phyloP scores from a whole-genome alignment of 2,329 filamentous ascomycete genomes.

The Ilyonectria sp. region DNA sequence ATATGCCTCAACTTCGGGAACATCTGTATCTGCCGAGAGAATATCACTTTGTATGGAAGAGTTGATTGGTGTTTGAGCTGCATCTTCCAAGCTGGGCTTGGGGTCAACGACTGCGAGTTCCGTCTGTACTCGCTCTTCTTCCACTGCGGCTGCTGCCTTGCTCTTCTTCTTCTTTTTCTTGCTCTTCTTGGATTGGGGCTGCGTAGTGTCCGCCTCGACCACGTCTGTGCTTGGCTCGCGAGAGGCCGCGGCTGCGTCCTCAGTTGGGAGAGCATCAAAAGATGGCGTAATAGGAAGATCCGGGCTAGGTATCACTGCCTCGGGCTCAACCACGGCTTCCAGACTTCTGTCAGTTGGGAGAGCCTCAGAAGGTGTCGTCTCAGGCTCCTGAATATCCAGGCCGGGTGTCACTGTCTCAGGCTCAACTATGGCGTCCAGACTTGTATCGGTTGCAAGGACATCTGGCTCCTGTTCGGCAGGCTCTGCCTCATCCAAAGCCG shows the following conservation, averaged over 20 bases:
- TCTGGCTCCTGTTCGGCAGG: not conserved
- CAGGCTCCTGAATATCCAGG: not conserved
- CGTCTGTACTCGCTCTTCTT: conserved; percentile 21
- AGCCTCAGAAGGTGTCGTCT: conserved; percentile 4
- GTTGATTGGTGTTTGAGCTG: not conserved
- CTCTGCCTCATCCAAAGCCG: conserved; percentile 13
- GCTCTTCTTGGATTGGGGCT: conserved; percentile 36
- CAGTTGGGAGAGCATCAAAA: not conserved
- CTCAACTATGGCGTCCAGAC: conserved; percentile 11
- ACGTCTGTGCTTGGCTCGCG: conserved; percentile 11
- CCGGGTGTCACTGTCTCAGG: conserved; percentile 26
- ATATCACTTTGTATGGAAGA: not conserved
- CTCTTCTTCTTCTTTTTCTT: conserved; percentile 49
- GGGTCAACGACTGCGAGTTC: conserved; percentile 14
- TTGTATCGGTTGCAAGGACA: not conserved
- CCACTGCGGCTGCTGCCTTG: conserved; percentile 28
- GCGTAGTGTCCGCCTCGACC: conserved; percentile 13
- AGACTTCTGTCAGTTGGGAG: not conserved
- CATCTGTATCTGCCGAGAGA: not conserved
- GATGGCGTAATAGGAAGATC: conserved; percentile 1
- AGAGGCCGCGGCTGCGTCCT: conserved; percentile 35
- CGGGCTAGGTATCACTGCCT: conserved; percentile 18
- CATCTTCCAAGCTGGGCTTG: conserved; percentile 19
- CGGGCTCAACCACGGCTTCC: conserved; percentile 21
- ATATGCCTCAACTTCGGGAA: not conserved